A percentile compares a stretch with the other conserved stretches of the same genome.
Conservation (phyloP, 2,329 filamentous ascomycete genomes). For the Cryphonectria radicalis region DNA sequence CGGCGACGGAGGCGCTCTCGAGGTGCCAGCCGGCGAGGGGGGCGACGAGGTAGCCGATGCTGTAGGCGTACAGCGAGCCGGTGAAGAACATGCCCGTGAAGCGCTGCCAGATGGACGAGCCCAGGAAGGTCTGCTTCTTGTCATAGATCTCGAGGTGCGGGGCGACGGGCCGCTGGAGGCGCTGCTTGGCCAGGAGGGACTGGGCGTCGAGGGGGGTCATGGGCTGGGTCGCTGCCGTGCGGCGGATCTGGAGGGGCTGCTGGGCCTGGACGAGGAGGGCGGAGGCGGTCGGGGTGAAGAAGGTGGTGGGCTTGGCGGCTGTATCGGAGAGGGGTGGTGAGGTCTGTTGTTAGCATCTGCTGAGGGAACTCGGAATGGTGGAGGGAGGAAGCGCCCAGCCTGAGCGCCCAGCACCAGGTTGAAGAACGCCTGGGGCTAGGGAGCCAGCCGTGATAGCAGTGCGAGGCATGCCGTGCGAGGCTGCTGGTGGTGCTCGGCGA, state of each 20-base stretch:
- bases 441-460: background rate
- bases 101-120: slow-evolving; percentile 73
- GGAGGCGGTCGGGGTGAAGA: slow-evolving; percentile 54
- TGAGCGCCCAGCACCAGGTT: background rate
- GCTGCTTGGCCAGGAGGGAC: slow-evolving; percentile 78
- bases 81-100: slow-evolving; percentile 79
- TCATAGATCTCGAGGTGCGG: slow-evolving; percentile 88
- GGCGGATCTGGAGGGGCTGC: slow-evolving; percentile 42
- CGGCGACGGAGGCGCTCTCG: slow-evolving; percentile 63
- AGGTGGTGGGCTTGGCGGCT: slow-evolving; percentile 50
- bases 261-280: slow-evolving; percentile 44
- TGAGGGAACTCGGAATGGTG: background rate
- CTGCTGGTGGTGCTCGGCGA: slow-evolving; percentile 9
- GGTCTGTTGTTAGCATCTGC: background rate
- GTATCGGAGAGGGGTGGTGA: slow-evolving; percentile 1
- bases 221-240: slow-evolving; percentile 60
- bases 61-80: slow-evolving; percentile 78
- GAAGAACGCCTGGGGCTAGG: background rate
- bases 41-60: slow-evolving; percentile 77
- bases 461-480: slow-evolving; percentile 6
- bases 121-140: slow-evolving; percentile 83
- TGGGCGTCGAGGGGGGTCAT: slow-evolving; percentile 58
- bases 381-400: no score
- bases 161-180: slow-evolving; percentile 77
- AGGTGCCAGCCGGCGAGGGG: slow-evolving; percentile 71